Base-by-base conservation (phyloP, 768 basidiomycete genomes). In the Chalciporus pseudorubinellus region DNA sequence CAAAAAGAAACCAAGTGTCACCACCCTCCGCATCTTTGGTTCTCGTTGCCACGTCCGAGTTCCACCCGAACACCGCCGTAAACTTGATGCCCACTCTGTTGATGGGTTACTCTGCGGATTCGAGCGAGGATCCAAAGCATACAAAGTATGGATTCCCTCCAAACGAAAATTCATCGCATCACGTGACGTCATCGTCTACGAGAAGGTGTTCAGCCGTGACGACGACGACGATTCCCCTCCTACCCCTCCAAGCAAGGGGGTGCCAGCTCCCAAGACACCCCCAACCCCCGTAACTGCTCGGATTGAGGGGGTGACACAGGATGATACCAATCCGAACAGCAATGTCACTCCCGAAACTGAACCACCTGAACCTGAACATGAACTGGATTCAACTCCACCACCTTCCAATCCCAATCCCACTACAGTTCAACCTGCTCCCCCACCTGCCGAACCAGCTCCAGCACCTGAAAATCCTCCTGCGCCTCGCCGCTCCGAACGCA, bases 21-120 rank as follows among this genome's bases (percentile, higher is more conserved):
- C 60, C 1, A 48, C 52, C 6, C 48, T 70, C 0, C 56, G 50
- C 0, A 48, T 58, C n/a, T 70, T 67, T 24, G 57, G 66, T 0
- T 61, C 53, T 2, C 13, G n/a, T 0, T 61, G 59, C 18, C 51
- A 55, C 20, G 47, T 56, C 8, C 29, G 39, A 1, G 39, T 51
- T 10, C 53, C 56, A 2, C 19, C 56, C 0, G 24, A 60, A 4
- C 38, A 29, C 0, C 46, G 26, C 1, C 1, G 11, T 0, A 58
- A 62, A 22, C 44, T 55, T 4, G 49, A 53, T 11, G 39, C 57
- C 0, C 53, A 56, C 13, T 61, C 60, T 2, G 6, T 39, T 3
- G 18, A 56, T 3, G 51, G 48, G 0, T 20, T 51, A 0, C 18
- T 58, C 1, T 51, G 50, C 14, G 44, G 48, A 1, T 53, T 50